Conservation (phyloP, 129 eudicot species). For the Lactuca saligna region DNA sequence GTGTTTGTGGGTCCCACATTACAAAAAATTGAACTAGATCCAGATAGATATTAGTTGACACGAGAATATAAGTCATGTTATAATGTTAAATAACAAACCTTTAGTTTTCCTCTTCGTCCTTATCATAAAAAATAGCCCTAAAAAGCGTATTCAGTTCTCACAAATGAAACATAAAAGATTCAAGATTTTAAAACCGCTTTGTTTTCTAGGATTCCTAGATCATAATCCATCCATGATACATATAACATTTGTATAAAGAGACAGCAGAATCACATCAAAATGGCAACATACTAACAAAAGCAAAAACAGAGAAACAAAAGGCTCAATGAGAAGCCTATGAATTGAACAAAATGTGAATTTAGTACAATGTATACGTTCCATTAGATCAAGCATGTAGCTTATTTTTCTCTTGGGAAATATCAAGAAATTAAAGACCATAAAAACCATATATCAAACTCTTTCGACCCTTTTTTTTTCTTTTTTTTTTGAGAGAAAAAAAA, state of each 20-base stretch:
- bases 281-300: neutral
- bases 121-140: neutral
- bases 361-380: conserved; percentile 26
- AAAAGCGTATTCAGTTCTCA: too few relatives aligned
- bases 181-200: too few relatives aligned
- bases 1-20: too few relatives aligned
- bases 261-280: neutral
- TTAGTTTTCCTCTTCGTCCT: neutral
- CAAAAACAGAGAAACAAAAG: conserved; percentile 2
- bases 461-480: conserved; percentile 7
- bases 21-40: too few relatives aligned
- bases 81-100: too few relatives aligned
- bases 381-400: conserved; percentile 24
- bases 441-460: conserved; percentile 24
- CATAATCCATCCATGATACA: neutral
- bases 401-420: conserved; percentile 27
- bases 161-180: neutral
- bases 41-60: too few relatives aligned
- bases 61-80: too few relatives aligned
- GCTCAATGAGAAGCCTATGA: conserved; percentile 23
- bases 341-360: conserved; percentile 26
- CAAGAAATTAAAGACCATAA: conserved; percentile 34
- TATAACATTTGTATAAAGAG: neutral
- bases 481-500: conserved; percentile 31
- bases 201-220: neutral